These are phyloP conservation scores for Spergularia marina DNA, from an alignment of 148 eudicot genomes.

Conservation along the genomic window DNA sequence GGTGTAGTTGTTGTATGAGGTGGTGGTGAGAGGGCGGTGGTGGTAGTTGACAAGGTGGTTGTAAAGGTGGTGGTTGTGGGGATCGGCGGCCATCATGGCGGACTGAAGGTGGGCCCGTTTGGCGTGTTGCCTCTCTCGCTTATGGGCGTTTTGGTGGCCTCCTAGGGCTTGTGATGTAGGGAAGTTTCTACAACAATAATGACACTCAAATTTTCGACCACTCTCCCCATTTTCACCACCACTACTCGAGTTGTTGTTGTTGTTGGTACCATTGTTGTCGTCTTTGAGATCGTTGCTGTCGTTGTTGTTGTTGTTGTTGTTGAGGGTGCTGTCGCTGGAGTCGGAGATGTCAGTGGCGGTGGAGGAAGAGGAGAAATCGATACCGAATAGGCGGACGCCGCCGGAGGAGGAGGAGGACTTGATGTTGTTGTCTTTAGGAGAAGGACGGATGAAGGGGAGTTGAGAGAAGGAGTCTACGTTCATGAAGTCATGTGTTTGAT, in stretches of 20 bases:
- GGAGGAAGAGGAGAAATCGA: conserved; percentile 24
- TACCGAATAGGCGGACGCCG: conserved; percentile 13
- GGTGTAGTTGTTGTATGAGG: conserved; percentile 3
- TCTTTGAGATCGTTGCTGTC: neutral
- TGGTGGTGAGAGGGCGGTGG: neutral
- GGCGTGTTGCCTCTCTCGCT: conserved; percentile 84
- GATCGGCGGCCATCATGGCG: conserved; percentile 30
- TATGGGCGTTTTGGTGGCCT: conserved; percentile 98
- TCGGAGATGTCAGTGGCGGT: neutral
- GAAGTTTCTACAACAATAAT: conserved; percentile 84
- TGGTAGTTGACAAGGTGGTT: conserved; percentile 38
- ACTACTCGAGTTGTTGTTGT: conserved; percentile 16
- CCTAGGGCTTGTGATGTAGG: conserved; percentile 97
- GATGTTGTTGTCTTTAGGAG: conserved; percentile 38
- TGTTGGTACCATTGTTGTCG: neutral
- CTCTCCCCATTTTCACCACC: conserved; percentile 24
- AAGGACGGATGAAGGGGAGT: conserved; percentile 76
- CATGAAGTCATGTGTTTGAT: conserved; percentile 84
- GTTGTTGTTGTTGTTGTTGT: conserved; percentile 16
- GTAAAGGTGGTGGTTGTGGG: conserved; percentile 19
- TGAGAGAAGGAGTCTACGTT: conserved; percentile 92
- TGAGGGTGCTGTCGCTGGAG: conserved; percentile 16
- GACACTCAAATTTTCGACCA: conserved; percentile 79
- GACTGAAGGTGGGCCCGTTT: conserved; percentile 80
- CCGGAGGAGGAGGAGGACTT: conserved; percentile 29